These are phyloP conservation scores for Shiraia bambusicola DNA, from an alignment of 2,329 filamentous ascomycete genomes.

Conservation along the genomic window DNA sequence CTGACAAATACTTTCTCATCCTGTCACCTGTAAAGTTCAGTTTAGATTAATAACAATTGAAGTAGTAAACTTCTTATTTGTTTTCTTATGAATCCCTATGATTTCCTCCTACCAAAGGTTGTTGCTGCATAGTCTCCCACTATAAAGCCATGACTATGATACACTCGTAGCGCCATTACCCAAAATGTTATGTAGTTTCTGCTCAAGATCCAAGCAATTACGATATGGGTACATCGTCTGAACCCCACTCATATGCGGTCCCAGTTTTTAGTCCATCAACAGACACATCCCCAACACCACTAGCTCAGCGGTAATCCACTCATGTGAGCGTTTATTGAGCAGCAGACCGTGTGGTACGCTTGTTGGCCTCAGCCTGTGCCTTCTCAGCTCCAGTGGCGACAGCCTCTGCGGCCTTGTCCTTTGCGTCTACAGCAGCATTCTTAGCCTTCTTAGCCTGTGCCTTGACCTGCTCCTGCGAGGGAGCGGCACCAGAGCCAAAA, in stretches of 20 bases:
- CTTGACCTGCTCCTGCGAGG: conserved; percentile 67
- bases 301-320: neutral
- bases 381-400: conserved; percentile 66
- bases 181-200: conserved; percentile 28
- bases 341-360: conserved; percentile 55
- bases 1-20: neutral
- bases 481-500: conserved; percentile 61
- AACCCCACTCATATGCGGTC: conserved; percentile 14
- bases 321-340: conserved; percentile 27
- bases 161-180: conserved; percentile 33
- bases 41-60: neutral
- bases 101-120: too few species aligned
- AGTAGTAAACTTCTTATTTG: conserved; percentile 7
- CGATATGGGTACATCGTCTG: conserved; percentile 16
- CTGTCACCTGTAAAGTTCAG: neutral
- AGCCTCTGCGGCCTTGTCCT: conserved; percentile 71
- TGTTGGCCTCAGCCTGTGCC: conserved; percentile 69
- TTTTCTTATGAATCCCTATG: conserved; percentile 5
- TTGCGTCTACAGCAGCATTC: conserved; percentile 64
- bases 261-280: conserved; percentile 11
- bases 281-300: conserved; percentile 1
- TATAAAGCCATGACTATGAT: conserved; percentile 29
- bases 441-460: conserved; percentile 75
- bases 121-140: conserved; percentile 19
- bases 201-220: conserved; percentile 25